These are phyloP conservation scores for Tuber melanosporum DNA, from an alignment of 495 filamentous ascomycete species.

Conservation along the genomic window DNA sequence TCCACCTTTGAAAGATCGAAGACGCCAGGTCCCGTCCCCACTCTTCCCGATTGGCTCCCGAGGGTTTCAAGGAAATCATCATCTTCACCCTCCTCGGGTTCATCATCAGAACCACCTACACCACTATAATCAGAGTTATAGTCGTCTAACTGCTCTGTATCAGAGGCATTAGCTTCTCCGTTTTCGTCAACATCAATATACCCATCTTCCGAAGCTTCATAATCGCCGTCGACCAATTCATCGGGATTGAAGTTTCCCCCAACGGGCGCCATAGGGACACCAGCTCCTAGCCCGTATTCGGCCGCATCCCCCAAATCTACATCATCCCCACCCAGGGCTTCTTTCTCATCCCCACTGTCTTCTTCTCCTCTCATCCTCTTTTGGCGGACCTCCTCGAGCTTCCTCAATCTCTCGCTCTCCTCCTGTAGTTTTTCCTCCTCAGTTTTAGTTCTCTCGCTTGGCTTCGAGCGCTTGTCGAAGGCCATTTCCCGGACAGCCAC, in stretches of 20 bases:
- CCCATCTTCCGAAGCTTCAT: conserved; percentile 46
- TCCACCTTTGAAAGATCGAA: conserved; percentile 20
- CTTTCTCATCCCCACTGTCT: conserved; percentile 46
- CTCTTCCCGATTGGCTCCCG: conserved; percentile 39
- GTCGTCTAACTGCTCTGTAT: conserved; percentile 48
- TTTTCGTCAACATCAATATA: conserved; percentile 67
- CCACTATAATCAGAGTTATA: conserved; percentile 52
- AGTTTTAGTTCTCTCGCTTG: conserved; percentile 82
- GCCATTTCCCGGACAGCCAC: conserved; percentile 70
- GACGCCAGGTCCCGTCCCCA: background rate
- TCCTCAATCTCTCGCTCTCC: conserved; percentile 64
- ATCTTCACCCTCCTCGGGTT: conserved; percentile 56
- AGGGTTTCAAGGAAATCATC: conserved; percentile 62
- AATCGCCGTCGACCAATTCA: conserved; percentile 48
- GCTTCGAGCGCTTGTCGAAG: conserved; percentile 71
- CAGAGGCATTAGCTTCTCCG: conserved; percentile 63
- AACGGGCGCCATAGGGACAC: conserved; percentile 49
- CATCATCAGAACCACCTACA: conserved; percentile 50
- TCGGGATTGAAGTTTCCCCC: conserved; percentile 45
- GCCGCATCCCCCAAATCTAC: conserved; percentile 49
- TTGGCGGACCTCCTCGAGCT: conserved; percentile 69
- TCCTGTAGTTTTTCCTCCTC: conserved; percentile 77
- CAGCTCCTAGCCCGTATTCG: conserved; percentile 52
- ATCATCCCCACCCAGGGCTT: conserved; percentile 40
- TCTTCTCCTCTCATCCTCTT: conserved; percentile 67